Evolutionary conservation across 495 filamentous ascomycete genomes (phyloP).

Genomic region (Aspergillus homomorphus): DNA sequence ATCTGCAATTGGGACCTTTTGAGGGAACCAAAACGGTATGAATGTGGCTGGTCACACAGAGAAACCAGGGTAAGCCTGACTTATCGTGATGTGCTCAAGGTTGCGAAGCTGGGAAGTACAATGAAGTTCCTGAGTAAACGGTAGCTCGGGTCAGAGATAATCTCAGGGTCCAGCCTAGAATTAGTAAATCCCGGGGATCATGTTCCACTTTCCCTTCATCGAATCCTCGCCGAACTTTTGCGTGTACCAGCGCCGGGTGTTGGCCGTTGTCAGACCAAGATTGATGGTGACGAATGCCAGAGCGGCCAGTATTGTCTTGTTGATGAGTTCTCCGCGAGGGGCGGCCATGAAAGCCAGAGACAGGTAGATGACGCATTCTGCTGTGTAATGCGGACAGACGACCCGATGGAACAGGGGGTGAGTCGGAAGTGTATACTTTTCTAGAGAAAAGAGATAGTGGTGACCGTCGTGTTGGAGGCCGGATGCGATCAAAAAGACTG

Average conservation of each 20-base stretch:
- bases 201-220: constrained; percentile 68
- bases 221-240: constrained; percentile 70
- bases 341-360: constrained; percentile 73
- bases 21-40: constrained; percentile 55
- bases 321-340: constrained; percentile 58
- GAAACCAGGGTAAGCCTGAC: constrained; percentile 79
- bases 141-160: constrained; percentile 6
- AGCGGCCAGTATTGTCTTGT: constrained; percentile 69
- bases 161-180: not conserved
- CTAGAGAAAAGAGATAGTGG: constrained; percentile 70
- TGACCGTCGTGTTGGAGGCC: constrained; percentile 79
- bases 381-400: constrained; percentile 88
- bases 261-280: constrained; percentile 75
- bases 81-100: constrained; percentile 88
- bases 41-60: constrained; percentile 57
- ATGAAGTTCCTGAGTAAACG: constrained; percentile 55
- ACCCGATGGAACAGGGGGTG: constrained; percentile 66
- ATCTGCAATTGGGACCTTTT: constrained; percentile 85
- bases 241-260: constrained; percentile 76
- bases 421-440: constrained; percentile 78
- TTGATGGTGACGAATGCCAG: constrained; percentile 74
- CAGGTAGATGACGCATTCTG: constrained; percentile 81
- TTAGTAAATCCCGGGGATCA: constrained; percentile 78
- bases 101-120: constrained; percentile 69
- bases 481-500: constrained; percentile 71